A percentile compares a stretch with the other conserved stretches of the same genome.
Evolutionary conservation across 2,329 filamentous ascomycete genomes (phyloP).

Genomic region (Claviceps pazoutovae): DNA sequence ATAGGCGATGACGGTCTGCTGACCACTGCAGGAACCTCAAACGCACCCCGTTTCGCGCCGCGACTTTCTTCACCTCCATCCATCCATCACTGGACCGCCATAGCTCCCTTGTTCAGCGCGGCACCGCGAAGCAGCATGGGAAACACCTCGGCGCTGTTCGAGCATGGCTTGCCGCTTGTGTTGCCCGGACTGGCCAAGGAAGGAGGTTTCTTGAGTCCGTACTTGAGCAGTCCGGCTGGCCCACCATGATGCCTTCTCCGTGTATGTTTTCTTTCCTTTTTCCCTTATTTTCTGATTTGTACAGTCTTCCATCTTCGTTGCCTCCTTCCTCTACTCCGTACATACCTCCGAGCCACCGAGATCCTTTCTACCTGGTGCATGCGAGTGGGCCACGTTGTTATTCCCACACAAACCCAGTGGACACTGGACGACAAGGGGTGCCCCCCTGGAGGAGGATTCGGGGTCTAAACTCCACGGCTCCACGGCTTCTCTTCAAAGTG

Average conservation of each 20-base stretch:
- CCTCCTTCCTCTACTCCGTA: background rate
- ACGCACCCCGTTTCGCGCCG: constrained; percentile 4
- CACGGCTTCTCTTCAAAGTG: too few species aligned
- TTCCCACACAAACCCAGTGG: too few species aligned
- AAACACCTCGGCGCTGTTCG: too few species aligned
- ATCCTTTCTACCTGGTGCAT: too few species aligned
- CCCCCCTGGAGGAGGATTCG: too few species aligned
- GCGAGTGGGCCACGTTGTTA: too few species aligned
- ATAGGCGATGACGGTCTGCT: background rate
- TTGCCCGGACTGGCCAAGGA: background rate
- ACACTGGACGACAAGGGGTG: too few species aligned
- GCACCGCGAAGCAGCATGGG: background rate
- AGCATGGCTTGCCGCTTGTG: background rate
- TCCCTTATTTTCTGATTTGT: background rate
- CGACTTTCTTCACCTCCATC: background rate
- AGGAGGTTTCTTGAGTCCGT: background rate
- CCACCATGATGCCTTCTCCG: background rate
- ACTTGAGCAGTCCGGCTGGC: background rate
- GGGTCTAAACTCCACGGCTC: too few species aligned
- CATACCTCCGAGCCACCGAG: background rate
- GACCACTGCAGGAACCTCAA: constrained; percentile 1
- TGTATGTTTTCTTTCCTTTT: background rate
- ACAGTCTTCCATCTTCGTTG: background rate
- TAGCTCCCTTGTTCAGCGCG: background rate
- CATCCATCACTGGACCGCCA: background rate